Base-by-base conservation (phyloP, 202 grass and related monocot genomes). In the Brachypodium distachyon region DNA sequence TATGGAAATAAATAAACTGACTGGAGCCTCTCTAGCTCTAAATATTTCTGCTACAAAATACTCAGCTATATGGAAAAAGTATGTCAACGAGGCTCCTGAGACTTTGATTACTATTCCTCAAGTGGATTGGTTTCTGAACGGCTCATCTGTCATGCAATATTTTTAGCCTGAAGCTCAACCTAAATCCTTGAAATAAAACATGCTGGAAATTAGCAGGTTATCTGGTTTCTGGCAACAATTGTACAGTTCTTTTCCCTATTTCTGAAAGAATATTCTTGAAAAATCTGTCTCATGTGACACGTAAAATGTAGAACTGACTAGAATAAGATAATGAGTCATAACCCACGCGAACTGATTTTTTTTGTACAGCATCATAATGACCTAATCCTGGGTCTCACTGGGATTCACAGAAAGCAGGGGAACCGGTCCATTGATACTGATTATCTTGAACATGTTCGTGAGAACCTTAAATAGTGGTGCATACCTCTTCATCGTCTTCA, bases 401-500 rank as follows among this genome's bases (percentile, higher is more conserved):
- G 37, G 10, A 56, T 62, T 47, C 9, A 12, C 16, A 9, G 25
- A 16, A 71, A 70, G 54, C 55, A 46, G 48, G 36, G 23, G 21
- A 52, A 49, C 41, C 28, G 49, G 58, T 26, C 36, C 9, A 37
- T 3, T 74, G 67, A 67, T 14, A 78, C 14, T 40, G 76, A 31
- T 43, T 52, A 5, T 54, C 29, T 47, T 22, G 21, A 40, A 12
- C 40, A 72, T 50, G 25, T 29, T 41, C 22, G 39, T 4, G 5
- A 57, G 19, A 79, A 62, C 48, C 23, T 43, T 36, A 60, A 73
- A 55, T 80, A 37, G 11, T 50, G 77, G 1, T 48, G 14, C 29
- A 57, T 84, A 85, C 87, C 76, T 81, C 69, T 8, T 83, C 81
- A 31, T 88, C 87, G 14, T 91, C 90, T 53, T 97, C 90, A 80